phyloP scores from a whole-genome alignment of 2,329 filamentous ascomycete species.

The Curvularia sp. region DNA sequence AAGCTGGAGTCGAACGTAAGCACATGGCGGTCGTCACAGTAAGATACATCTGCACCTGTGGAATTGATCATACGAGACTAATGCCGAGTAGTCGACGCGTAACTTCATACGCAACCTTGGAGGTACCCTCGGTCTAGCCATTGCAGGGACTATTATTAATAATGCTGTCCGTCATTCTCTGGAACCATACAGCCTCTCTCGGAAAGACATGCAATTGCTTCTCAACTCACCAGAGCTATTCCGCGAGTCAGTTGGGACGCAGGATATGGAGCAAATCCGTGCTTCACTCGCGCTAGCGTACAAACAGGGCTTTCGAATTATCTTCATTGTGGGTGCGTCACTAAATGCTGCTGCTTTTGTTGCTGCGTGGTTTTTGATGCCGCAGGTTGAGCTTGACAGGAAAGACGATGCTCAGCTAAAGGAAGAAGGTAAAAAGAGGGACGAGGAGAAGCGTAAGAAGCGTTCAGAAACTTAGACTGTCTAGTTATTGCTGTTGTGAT shows the following conservation, averaged over 20 bases:
- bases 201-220: slow-evolving; percentile 20
- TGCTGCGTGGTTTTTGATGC: slow-evolving; percentile 28
- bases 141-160: slow-evolving; percentile 49
- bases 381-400: slow-evolving; percentile 26
- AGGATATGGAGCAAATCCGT: slow-evolving; percentile 17
- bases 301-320: slow-evolving; percentile 24
- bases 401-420: slow-evolving; percentile 29
- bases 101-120: slow-evolving; percentile 69
- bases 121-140: slow-evolving; percentile 64
- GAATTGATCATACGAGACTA: not conserved
- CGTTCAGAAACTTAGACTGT: not conserved
- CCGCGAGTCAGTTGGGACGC: slow-evolving; percentile 7
- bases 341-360: slow-evolving; percentile 27
- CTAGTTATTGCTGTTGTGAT: not conserved
- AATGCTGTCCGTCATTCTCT: slow-evolving; percentile 24
- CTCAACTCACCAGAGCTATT: slow-evolving; percentile 26
- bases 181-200: slow-evolving; percentile 17
- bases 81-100: slow-evolving; percentile 54
- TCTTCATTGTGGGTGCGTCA: slow-evolving; percentile 28
- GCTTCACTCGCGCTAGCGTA: slow-evolving; percentile 22
- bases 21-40: slow-evolving; percentile 67
- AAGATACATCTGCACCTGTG: not conserved
- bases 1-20: slow-evolving; percentile 59
- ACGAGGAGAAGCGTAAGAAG: slow-evolving; percentile 17
- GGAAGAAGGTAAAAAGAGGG: slow-evolving; percentile 25